Percentiles rank a stretch among this genome's conserved stretches.
These are phyloP conservation scores for Cryphonectria japonica DNA, from an alignment of 2,329 filamentous ascomycete species.

Conservation along the genomic window DNA sequence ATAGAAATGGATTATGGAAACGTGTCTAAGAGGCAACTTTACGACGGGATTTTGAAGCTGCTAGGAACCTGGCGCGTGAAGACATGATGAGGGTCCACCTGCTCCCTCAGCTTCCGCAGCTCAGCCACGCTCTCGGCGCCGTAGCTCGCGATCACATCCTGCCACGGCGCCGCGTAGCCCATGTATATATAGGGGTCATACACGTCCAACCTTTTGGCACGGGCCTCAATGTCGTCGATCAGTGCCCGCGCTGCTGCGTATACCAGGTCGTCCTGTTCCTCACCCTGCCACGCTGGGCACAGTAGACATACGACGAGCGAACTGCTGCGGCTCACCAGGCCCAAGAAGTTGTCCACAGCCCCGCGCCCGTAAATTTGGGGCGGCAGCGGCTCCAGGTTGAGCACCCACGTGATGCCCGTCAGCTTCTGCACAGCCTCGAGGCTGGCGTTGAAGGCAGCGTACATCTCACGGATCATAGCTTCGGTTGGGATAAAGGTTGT, in stretches of 20 bases:
- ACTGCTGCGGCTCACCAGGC: background rate
- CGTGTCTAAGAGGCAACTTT: background rate
- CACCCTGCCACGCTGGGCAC: background rate
- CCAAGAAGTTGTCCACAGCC: slow-evolving; percentile 1
- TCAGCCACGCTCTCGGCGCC: slow-evolving; percentile 26
- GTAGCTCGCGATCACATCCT: slow-evolving; percentile 33
- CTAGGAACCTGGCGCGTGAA: slow-evolving; percentile 30
- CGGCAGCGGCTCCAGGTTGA: slow-evolving; percentile 18
- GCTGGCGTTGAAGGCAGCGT: slow-evolving; percentile 11
- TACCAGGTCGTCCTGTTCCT: slow-evolving; percentile 1
- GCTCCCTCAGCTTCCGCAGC: slow-evolving; percentile 23
- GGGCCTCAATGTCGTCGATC: slow-evolving; percentile 13
- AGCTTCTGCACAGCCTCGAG: slow-evolving; percentile 5
- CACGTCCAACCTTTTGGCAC: slow-evolving; percentile 1
- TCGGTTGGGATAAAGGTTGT: slow-evolving; percentile 10
- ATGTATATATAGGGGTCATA: slow-evolving; percentile 25
- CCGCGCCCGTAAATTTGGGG: slow-evolving; percentile 15
- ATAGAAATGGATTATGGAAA: no score
- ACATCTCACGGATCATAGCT: slow-evolving; percentile 13
- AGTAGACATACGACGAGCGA: slow-evolving; percentile 11
- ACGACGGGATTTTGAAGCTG: slow-evolving; percentile 32
- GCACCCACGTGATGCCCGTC: background rate
- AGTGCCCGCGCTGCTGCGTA: slow-evolving; percentile 5
- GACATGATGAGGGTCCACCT: slow-evolving; percentile 31
- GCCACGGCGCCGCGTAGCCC: slow-evolving; percentile 30